Percentiles rank a stretch among this genome's conserved stretches.
phyloP scores from a whole-genome alignment of 2,329 filamentous ascomycete genomes.

The Atkinsonella hypoxylon region DNA sequence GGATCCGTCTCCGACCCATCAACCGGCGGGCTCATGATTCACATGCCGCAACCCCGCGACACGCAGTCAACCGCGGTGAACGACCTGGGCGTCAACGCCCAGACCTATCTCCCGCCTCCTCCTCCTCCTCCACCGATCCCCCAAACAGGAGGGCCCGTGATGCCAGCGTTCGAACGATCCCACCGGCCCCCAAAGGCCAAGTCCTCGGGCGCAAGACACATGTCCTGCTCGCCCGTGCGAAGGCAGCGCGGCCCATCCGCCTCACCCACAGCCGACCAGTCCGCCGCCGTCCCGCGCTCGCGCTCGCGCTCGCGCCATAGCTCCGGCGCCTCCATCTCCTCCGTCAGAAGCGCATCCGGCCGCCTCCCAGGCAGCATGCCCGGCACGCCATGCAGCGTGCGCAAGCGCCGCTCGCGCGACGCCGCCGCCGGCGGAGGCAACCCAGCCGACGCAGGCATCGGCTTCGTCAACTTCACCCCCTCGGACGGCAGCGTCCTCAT shows the following conservation, averaged over 20 bases:
- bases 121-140: conserved; percentile 13
- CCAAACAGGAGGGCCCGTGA: conserved; percentile 1
- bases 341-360: conserved; percentile 24
- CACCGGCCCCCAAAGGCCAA: conserved; percentile 39
- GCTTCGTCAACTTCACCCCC: conserved; percentile 87
- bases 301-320: conserved; percentile 25
- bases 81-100: conserved; percentile 21
- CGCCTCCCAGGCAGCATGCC: conserved; percentile 22
- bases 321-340: conserved; percentile 25
- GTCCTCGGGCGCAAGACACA: conserved; percentile 40
- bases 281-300: too few species aligned
- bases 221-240: conserved; percentile 27
- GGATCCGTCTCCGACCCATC: conserved; percentile 19
- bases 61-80: conserved; percentile 23
- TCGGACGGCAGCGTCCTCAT: conserved; percentile 68
- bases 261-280: conserved; percentile 24
- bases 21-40: conserved; percentile 36
- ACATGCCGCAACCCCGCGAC: conserved; percentile 36
- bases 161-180: conserved; percentile 22
- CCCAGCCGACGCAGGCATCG: conserved; percentile 25
- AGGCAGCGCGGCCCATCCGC: conserved; percentile 29
- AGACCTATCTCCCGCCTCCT: conserved; percentile 24
- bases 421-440: conserved; percentile 16
- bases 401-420: conserved; percentile 27
- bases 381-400: conserved; percentile 27